These are phyloP conservation scores for Zygosaccharomyces gambellarensis DNA, from an alignment of 805 yeast genomes.

Conservation along the genomic window DNA sequence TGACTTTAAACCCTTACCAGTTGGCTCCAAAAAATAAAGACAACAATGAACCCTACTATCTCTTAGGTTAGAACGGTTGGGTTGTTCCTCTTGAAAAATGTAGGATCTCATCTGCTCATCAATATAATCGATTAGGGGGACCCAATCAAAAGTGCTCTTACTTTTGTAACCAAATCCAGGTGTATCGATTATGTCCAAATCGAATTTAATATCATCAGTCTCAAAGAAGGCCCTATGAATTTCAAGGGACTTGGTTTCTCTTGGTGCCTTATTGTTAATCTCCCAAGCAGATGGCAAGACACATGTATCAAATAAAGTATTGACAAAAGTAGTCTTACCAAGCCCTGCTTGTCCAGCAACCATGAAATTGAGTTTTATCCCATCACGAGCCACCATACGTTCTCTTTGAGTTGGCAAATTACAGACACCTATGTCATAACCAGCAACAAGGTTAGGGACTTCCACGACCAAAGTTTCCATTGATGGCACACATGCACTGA, in stretches of 20 bases:
- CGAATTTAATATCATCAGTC: conserved; percentile 56
- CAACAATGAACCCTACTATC: conserved; percentile 83
- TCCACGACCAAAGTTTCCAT: conserved; percentile 3
- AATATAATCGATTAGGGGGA: conserved; percentile 62
- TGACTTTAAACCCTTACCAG: conserved; percentile 54
- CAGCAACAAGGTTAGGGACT: conserved; percentile 1
- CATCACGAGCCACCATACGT: conserved; percentile 41
- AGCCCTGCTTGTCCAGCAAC: conserved; percentile 83
- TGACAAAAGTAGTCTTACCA: conserved; percentile 77
- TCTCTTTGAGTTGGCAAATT: conserved; percentile 32
- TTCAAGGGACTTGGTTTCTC: conserved; percentile 17
- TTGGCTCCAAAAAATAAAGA: conserved; percentile 73
- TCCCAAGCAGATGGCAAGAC: conserved; percentile 40
- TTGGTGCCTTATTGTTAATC: conserved; percentile 39
- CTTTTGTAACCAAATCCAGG: conserved; percentile 72
- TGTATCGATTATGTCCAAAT: conserved; percentile 63
- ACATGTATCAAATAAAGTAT: conserved; percentile 63
- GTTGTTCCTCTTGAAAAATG: conserved; percentile 76
- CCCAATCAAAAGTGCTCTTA: conserved; percentile 64
- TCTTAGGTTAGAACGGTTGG: conserved; percentile 45
- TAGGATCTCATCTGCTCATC: conserved; percentile 70
- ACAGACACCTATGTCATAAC: conserved; percentile 25
- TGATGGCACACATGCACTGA: background rate
- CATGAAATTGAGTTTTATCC: conserved; percentile 75
- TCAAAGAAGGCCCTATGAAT: conserved; percentile 46